Percentiles rank a stretch among this genome's conserved stretches.
Evolutionary conservation across 192 early-diverging fungal genomes (phyloP).

Genomic region (Backusella morwellensis): DNA sequence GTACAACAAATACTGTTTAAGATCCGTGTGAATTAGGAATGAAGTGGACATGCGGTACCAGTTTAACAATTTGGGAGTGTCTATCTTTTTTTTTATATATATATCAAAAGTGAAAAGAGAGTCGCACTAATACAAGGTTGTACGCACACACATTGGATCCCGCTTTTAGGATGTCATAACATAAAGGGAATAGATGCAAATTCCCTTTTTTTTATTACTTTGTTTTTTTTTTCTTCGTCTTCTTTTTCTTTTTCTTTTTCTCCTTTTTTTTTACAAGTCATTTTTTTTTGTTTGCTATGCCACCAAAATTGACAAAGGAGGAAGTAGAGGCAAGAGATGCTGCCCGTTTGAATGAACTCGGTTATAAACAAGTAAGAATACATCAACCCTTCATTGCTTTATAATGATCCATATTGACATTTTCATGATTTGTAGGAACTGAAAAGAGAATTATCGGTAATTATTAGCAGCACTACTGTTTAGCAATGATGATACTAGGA

Average conservation of each 20-base stretch:
- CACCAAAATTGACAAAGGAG: constrained; percentile 26
- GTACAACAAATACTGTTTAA: not conserved
- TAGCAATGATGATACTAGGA: not conserved
- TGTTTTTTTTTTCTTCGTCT: not conserved
- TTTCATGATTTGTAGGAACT: not conserved
- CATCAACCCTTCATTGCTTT: not conserved
- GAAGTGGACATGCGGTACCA: not conserved
- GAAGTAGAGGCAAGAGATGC: constrained; percentile 31
- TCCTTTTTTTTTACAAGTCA: not conserved
- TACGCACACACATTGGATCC: not conserved
- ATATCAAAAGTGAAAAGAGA: not conserved
- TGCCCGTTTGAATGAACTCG: constrained; percentile 38
- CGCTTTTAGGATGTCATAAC: not conserved
- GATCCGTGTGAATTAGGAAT: not conserved
- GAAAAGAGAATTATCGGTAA: constrained; percentile 6
- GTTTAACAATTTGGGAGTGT: not conserved
- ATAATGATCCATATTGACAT: not conserved
- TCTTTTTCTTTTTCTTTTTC: not conserved
- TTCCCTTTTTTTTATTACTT: not conserved
- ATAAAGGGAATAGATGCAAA: not conserved
- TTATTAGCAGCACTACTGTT: not conserved
- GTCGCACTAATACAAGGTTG: not conserved
- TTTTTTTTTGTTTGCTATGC: not conserved
- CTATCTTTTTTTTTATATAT: not conserved
- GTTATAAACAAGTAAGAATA: constrained; percentile 41